Evolutionary conservation across 805 yeast species (phyloP), one percentile per base, ranked within the genome.

Genomic region (Aciculoconidium aculeatum): DNA sequence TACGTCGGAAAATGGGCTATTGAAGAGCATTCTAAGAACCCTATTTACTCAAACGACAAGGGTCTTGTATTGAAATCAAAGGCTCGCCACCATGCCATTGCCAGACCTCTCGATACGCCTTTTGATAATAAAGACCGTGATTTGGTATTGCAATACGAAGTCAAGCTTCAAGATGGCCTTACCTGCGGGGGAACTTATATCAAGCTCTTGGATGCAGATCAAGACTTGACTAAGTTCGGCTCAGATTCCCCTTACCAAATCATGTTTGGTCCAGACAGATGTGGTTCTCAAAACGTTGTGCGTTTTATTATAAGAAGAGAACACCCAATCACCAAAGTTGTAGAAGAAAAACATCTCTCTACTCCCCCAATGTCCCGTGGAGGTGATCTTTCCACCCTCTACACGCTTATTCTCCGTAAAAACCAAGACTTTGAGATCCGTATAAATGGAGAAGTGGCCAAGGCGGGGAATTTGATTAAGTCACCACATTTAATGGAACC

Each of bases 201-300:
- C 41, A 88, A 88, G 62, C 62, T 88, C 25, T 56, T 88, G 32
- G 64, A 75, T 25, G 52, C 53, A 2, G 55, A 57, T 7, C 63
- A 50, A 1, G 55, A 50, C 32, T 63, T 58, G 19, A 51, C 55
- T 21, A 71, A 72, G 36, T 80, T 86, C 62, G 65, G 62, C 40
- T 70, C 73, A 36, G 75, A 67, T 15, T 70, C 94, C 3, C 83
- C 87, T 2, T 85, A 80, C 58, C 86, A 81, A 54, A 60, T 88
- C 40, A 81, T 88, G 90, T 88, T 88, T 61, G 96, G 96, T 12
- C 96, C 96, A 24, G 96, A 88, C 57, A 75, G 72, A 52, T 88
- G 96, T 60, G 95, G 94, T 3, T 50, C 75, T 30, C 70, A 80
- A 25, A 83, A 86, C 60, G 81, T 77, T 55, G 78, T 88, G 18